Evolutionary conservation across 805 yeast genomes (phyloP), one percentile per base, ranked within the genome.

Genomic region (Candida ulmi): DNA sequence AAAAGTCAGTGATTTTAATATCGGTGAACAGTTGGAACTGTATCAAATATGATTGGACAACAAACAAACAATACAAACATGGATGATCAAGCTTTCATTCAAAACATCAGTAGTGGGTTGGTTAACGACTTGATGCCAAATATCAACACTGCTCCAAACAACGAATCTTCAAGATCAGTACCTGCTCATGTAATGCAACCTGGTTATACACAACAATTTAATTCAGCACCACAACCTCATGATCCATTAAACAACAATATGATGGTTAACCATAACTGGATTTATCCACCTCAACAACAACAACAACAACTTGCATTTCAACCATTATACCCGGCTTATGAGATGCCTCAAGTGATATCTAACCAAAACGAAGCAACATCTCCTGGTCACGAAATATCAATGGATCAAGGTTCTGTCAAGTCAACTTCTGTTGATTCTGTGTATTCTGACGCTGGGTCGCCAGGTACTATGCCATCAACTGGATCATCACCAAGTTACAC

Each of bases 401-500:
- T 21, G 9, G 24, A 21, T 21, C 24, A 21, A 21, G 9, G 24
- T 9, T 21, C 24, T 21, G 24, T 21, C 24, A 21, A 21, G 24
- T 21, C 24, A 6, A 21, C 28, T 9, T 26, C n/a, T 26, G 17
- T 11, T 15, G 17, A 28, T 7, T 28, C 31, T 5, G 4, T 16
- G 7, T 28, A 15, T 28, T 31, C 25, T 6, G 34, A 31, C 5
- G 38, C 21, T 11, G 41, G 40, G 24, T 26, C 39, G 7, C 41
- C 48, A 11, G 37, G 42, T 15, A 17, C 38, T 11, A 32, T 37
- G 3, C 39, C 44, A 3, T 7, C n/a, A 17, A 11, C 38, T 40
- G 4, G 33, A 38, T 31, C 34, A 12, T 31, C 18, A 11, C 36
- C 31, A 34, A 16, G 12, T 35, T 39, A 17, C 27, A 36, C 34